Base-by-base conservation (phyloP, 2,329 filamentous ascomycete species). In the Verticillium albo-atrum region DNA sequence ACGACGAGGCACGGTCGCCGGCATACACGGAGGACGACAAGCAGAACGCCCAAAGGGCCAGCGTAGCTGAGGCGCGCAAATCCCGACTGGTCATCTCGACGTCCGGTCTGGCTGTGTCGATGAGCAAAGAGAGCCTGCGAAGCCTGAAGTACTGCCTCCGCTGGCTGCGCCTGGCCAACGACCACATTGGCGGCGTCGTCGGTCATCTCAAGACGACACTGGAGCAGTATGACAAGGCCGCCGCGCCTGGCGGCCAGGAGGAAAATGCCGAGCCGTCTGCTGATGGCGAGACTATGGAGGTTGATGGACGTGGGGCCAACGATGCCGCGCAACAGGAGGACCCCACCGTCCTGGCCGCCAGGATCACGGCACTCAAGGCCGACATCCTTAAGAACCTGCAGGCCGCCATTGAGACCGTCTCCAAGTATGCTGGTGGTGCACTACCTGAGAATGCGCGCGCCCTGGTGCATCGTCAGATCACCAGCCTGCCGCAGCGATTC, bases 31-130 rank as follows among this genome's bases (percentile, higher is more conserved):
- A 91, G 65, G 77, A 81, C 1, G 73, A 70, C 61, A 71, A 68
- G 61, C 64, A 68, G 61, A 67, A n/a, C 62, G 64, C 1, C 62
- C 64, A 61, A 68, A 69, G 61, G 12, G 59, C 65, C 32, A 61
- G 66, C 6, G 63, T 65, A 53, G 67, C 65, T 9, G 61, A 67
- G 28, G 71, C 80, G 68, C 96, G 92, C 92, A 91, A 90, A 62
- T 91, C 90, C 12, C 87, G 92, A 15, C 79, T 97, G 20, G 90
- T 97, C 65, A 90, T 96, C 71, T 93, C 91, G 5, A 97, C 94
- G 0, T 96, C 92, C 1, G 94, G 92, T 0, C 82, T 98, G 1
- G 92, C 92, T 63, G 89, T 96, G 17, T 92, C 95, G 1, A 92
- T 99, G 83, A 96, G 90, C 68, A 89, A 96, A 20, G 89, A 95